Percentiles rank a stretch among this genome's conserved stretches.
Conservation (phyloP, 164 flowering plant species). For the Dillenia suffruticosa region DNA sequence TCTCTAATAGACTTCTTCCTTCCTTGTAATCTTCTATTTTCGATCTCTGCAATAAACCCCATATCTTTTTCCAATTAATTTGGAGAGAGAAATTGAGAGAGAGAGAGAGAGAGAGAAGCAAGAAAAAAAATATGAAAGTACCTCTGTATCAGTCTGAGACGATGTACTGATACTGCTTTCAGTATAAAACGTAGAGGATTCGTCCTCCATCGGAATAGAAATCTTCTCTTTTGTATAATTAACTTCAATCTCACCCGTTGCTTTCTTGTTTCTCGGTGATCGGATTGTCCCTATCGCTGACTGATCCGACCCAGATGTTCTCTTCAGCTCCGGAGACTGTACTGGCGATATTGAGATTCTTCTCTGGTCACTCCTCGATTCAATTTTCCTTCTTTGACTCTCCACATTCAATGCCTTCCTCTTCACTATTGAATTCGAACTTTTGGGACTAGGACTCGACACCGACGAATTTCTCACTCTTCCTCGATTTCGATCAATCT, state of each 20-base stretch:
- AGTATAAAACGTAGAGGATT: conserved; percentile 35
- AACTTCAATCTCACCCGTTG: conserved; percentile 23
- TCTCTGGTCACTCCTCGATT: conserved; percentile 26
- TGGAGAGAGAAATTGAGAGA: background rate
- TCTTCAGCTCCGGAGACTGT: conserved; percentile 45
- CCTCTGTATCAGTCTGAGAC: conserved; percentile 67
- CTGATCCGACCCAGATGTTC: conserved; percentile 33
- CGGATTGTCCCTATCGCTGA: conserved; percentile 12
- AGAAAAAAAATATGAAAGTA: conserved; percentile 11
- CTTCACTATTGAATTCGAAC: conserved; percentile 36
- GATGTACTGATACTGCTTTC: conserved; percentile 53
- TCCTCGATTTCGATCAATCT: conserved; percentile 15
- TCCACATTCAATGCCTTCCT: conserved; percentile 37
- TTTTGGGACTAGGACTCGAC: conserved; percentile 30
- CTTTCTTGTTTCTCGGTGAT: conserved; percentile 43
- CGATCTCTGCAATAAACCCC: conserved; percentile 29
- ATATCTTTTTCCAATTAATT: background rate
- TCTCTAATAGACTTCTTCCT: conserved; percentile 65
- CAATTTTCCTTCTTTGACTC: conserved; percentile 34
- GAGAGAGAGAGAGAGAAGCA: background rate
- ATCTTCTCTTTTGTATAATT: conserved; percentile 14
- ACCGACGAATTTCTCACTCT: conserved; percentile 28
- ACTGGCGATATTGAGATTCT: conserved; percentile 41
- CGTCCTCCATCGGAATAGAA: conserved; percentile 28
- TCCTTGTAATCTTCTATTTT: conserved; percentile 54